Percentiles rank a stretch among this genome's conserved stretches.
phyloP scores from a whole-genome alignment of 2,329 filamentous ascomycete genomes.

The Neoarthrinium moseri region DNA sequence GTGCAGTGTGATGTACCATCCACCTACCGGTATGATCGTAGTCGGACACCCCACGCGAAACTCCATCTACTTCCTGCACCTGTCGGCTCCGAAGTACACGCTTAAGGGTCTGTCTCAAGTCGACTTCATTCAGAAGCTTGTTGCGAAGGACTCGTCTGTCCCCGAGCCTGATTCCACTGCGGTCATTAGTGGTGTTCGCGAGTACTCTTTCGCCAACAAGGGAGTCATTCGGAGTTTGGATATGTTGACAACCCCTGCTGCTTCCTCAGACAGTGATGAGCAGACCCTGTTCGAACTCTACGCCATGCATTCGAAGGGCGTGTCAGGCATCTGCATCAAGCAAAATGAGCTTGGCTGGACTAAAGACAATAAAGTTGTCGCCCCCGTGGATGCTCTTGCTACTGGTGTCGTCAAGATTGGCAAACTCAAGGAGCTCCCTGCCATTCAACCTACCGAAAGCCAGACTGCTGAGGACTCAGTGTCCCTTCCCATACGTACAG shows the following conservation, averaged over 20 bases:
- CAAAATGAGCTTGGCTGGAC: slow-evolving; percentile 91
- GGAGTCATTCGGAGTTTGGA: slow-evolving; percentile 87
- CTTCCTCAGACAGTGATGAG: slow-evolving; percentile 63
- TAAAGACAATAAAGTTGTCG: slow-evolving; percentile 82
- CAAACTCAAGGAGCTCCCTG: slow-evolving; percentile 58
- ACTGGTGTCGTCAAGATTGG: slow-evolving; percentile 73
- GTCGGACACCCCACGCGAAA: slow-evolving; percentile 96
- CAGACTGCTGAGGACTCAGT: slow-evolving; percentile 41
- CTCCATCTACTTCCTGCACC: slow-evolving; percentile 93
- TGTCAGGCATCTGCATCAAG: slow-evolving; percentile 85
- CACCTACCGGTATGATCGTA: slow-evolving; percentile 86
- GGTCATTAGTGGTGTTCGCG: slow-evolving; percentile 93
- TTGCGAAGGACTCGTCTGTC: slow-evolving; percentile 67
- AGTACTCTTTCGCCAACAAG: slow-evolving; percentile 87
- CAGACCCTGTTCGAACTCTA: slow-evolving; percentile 89
- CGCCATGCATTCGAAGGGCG: slow-evolving; percentile 94
- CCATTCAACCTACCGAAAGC: slow-evolving; percentile 44
- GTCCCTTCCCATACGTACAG: slow-evolving; percentile 26
- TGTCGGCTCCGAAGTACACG: slow-evolving; percentile 92
- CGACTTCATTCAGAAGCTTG: slow-evolving; percentile 77
- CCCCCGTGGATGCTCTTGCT: slow-evolving; percentile 72
- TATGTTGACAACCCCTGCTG: slow-evolving; percentile 72
- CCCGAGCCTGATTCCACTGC: slow-evolving; percentile 91
- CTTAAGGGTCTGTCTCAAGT: slow-evolving; percentile 82
- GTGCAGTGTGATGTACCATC: slow-evolving; percentile 94